phyloP scores from a whole-genome alignment of 2,329 filamentous ascomycete genomes.

The Tricladium varicosporioides region DNA sequence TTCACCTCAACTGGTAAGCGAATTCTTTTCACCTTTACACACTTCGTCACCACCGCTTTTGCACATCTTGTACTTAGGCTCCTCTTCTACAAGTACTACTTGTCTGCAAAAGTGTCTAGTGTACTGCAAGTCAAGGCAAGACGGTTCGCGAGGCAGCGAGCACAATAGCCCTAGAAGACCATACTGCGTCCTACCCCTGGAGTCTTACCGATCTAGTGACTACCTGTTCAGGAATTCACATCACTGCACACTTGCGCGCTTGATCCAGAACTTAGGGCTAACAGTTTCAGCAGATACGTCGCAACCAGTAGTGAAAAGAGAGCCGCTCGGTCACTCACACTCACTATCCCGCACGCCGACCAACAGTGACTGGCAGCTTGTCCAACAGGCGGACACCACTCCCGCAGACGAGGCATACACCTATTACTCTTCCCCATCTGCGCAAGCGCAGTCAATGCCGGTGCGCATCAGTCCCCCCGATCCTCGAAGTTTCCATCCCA shows the following conservation, averaged over 20 bases:
- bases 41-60: no score
- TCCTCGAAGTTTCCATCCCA: conserved; percentile 1
- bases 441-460: conserved; percentile 8
- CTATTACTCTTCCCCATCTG: conserved; percentile 5
- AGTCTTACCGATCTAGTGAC: no score
- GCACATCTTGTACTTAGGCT: no score
- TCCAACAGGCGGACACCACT: background rate
- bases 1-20: background rate
- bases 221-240: conserved; percentile 1
- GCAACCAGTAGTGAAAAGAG: conserved; percentile 14
- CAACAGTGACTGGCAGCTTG: conserved; percentile 6
- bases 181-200: no score
- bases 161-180: background rate
- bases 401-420: background rate
- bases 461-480: conserved; percentile 5
- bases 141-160: background rate
- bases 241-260: background rate
- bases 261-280: background rate
- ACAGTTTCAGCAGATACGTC: conserved; percentile 4
- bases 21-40: background rate
- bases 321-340: conserved; percentile 6
- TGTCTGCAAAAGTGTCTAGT: no score
- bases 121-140: no score
- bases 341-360: background rate
- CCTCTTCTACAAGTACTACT: no score